phyloP scores from a whole-genome alignment of 148 eudicot genomes.

The Vaccinium darrowii region DNA sequence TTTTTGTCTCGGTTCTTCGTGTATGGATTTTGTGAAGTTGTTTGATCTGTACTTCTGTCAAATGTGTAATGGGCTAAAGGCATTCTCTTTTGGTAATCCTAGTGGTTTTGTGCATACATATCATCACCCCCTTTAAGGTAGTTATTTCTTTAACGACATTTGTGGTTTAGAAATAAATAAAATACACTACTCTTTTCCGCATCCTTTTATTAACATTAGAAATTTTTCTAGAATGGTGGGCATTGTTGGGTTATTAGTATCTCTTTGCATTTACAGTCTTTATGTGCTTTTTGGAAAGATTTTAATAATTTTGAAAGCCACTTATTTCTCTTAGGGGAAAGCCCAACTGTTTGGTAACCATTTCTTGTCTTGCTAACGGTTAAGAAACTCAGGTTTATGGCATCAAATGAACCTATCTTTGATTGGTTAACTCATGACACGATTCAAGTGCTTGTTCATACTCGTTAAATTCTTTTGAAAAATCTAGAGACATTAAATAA shows the following conservation, averaged over 20 bases:
- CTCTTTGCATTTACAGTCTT: not conserved
- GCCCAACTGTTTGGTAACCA: not conserved
- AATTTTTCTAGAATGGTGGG: not conserved
- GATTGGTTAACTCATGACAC: not conserved
- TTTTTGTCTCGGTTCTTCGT: not conserved
- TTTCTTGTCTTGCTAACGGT: not conserved
- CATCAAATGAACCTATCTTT: slow-evolving; percentile 6
- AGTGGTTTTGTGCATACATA: not conserved
- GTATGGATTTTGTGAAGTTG: not conserved
- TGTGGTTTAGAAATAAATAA: not conserved
- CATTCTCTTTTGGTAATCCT: not conserved
- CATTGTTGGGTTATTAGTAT: not conserved
- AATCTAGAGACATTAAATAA: too few species aligned
- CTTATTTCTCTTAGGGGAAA: not conserved
- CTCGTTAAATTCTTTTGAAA: not conserved
- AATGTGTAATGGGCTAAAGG: not conserved
- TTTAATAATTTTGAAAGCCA: not conserved
- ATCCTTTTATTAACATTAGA: not conserved
- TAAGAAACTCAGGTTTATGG: not conserved
- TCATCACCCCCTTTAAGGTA: not conserved
- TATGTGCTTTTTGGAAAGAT: not conserved
- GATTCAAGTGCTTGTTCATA: not conserved
- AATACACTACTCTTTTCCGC: not conserved
- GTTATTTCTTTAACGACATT: not conserved
- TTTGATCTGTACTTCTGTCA: not conserved